A percentile compares a stretch with the other conserved stretches of the same genome.
phyloP scores from a whole-genome alignment of 805 yeast genomes.

The Pichia membranifaciens region DNA sequence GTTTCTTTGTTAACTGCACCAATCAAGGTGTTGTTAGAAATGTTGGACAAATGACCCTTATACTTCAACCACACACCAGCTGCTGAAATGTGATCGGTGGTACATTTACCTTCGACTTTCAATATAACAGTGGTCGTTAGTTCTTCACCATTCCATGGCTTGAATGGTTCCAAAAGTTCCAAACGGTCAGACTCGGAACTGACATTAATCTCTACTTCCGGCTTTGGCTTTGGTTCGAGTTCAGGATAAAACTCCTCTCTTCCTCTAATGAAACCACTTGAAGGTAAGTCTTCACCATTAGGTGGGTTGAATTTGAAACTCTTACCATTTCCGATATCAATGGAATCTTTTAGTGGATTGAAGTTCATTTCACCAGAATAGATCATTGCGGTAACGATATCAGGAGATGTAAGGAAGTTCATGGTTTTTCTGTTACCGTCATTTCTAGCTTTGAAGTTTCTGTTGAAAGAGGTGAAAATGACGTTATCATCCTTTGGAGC shows the following conservation, averaged over 20 bases:
- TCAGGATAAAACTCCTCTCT: conserved; percentile 53
- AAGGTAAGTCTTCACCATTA: conserved; percentile 84
- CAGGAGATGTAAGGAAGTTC: conserved; percentile 97
- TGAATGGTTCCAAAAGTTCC: conserved; percentile 84
- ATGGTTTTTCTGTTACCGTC: conserved; percentile 97
- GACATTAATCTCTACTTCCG: conserved; percentile 46
- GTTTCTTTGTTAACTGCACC: conserved; percentile 98
- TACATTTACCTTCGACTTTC: conserved; percentile 96
- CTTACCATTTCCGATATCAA: conserved; percentile 82
- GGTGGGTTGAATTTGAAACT: conserved; percentile 88
- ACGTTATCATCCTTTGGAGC: conserved; percentile 93
- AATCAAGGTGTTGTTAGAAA: conserved; percentile 88
- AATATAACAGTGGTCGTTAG: conserved; percentile 67
- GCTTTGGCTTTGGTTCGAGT: conserved; percentile 47
- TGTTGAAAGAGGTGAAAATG: conserved; percentile 94
- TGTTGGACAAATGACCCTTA: conserved; percentile 95
- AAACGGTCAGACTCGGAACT: conserved; percentile 87
- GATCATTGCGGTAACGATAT: conserved; percentile 90
- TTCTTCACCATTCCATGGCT: conserved; percentile 83
- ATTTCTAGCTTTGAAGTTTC: conserved; percentile 96
- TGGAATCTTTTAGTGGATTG: conserved; percentile 90
- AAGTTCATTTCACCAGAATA: conserved; percentile 94
- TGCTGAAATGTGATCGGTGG: conserved; percentile 97
- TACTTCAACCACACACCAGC: conserved; percentile 99
- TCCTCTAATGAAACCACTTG: conserved; percentile 85